Evolutionary conservation across 78 protist species (phyloP).

Genomic region (Paulinella micropora): DNA sequence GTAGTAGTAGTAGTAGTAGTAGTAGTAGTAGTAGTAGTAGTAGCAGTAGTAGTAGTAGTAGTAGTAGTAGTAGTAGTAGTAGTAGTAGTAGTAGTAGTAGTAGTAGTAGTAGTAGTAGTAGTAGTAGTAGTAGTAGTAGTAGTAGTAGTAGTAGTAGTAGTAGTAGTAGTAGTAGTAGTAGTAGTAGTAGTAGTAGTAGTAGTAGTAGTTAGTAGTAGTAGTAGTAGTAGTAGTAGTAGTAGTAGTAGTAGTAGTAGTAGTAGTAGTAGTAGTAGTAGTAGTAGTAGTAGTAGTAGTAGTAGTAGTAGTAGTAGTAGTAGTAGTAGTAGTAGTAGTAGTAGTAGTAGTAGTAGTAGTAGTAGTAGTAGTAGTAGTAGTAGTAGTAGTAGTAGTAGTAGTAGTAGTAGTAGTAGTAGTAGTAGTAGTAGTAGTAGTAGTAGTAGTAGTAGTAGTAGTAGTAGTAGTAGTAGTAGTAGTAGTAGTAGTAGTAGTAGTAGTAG

Average conservation of each 20-base stretch:
- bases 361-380: conserved; percentile 56
- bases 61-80: not conserved
- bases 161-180: not conserved
- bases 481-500: not conserved
- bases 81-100: not conserved
- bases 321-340: no score
- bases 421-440: not conserved
- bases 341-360: no score
- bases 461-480: not conserved
- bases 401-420: not conserved
- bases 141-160: not conserved
- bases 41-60: not conserved
- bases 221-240: not conserved
- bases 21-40: conserved; percentile 11
- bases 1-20: conserved; percentile 56
- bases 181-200: not conserved
- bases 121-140: not conserved
- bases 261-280: not conserved
- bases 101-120: not conserved
- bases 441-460: not conserved
- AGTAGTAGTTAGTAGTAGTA: not conserved
- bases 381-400: not conserved
- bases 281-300: not conserved
- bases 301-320: no score
- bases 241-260: not conserved